phyloP scores from a whole-genome alignment of 441 rosid genomes.

The Gossypium davidsonii region DNA sequence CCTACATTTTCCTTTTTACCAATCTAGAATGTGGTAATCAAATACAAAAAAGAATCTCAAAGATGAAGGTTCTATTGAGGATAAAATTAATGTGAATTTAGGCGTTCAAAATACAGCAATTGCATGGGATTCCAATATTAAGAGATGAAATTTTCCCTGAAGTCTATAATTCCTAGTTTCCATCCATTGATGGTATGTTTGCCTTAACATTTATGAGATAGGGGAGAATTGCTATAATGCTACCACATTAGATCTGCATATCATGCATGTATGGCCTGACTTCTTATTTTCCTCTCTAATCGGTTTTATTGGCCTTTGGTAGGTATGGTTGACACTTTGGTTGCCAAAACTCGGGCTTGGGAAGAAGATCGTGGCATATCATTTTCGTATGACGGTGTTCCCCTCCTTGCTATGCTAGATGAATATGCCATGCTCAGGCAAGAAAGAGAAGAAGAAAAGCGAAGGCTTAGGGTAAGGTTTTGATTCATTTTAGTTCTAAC shows the following conservation, averaged over 20 bases:
- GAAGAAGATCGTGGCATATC: conserved; percentile 69
- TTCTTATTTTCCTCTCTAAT: background rate
- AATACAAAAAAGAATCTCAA: background rate
- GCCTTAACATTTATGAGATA: background rate
- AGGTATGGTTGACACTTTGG: conserved; percentile 82
- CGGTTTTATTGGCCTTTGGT: conserved; percentile 15
- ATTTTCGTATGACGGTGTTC: conserved; percentile 82
- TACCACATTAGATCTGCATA: background rate
- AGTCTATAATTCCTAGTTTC: background rate
- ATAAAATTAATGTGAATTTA: background rate
- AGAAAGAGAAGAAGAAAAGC: conserved; percentile 92
- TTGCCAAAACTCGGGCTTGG: conserved; percentile 77
- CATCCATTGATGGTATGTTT: background rate
- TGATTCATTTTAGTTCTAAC: background rate
- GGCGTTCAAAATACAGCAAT: background rate
- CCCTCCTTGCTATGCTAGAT: conserved; percentile 91
- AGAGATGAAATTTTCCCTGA: background rate
- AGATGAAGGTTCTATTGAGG: background rate
- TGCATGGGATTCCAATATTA: background rate
- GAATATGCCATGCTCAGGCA: conserved; percentile 95
- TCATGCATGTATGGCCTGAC: background rate
- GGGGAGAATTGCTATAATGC: background rate
- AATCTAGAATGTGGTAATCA: background rate
- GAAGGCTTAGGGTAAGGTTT: conserved; percentile 58
- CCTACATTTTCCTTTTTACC: background rate